phyloP scores from a whole-genome alignment of 345 rosid genomes.

The Bruguiera sexangula region DNA sequence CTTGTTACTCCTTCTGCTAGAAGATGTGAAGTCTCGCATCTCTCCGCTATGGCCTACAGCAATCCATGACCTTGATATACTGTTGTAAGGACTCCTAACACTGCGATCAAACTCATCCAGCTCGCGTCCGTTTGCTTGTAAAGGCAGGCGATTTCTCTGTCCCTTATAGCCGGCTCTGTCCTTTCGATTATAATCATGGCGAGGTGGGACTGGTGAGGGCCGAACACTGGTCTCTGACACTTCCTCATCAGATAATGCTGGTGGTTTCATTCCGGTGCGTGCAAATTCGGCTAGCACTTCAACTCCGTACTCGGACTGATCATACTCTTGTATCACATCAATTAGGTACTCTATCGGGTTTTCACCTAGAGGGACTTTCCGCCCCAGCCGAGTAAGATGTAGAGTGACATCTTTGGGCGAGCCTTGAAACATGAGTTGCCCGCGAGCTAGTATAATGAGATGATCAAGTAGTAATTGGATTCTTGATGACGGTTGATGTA shows the following conservation, averaged over 20 bases:
- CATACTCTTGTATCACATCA: conserved; percentile 61
- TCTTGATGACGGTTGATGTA: conserved; percentile 65
- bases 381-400: conserved; percentile 50
- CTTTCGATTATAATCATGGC: conserved; percentile 2
- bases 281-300: conserved; percentile 52
- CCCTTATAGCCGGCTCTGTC: conserved; percentile 7
- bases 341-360: conserved; percentile 54
- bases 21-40: conserved; percentile 44
- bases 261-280: conserved; percentile 50
- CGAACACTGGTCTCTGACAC: conserved; percentile 27
- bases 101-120: conserved; percentile 40
- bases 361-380: conserved; percentile 55
- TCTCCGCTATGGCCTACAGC: conserved; percentile 39
- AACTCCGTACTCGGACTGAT: conserved; percentile 51
- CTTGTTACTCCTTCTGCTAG: conserved; percentile 29
- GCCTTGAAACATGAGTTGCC: conserved; percentile 70
- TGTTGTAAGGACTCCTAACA: conserved; percentile 46
- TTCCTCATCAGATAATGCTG: conserved; percentile 32
- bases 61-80: conserved; percentile 49
- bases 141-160: conserved; percentile 26
- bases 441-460: conserved; percentile 58
- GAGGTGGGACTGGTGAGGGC: conserved; percentile 30
- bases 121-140: conserved; percentile 21
- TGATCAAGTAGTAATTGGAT: conserved; percentile 58
- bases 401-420: conserved; percentile 49